These are phyloP conservation scores for Punctularia strigosozonata DNA, from an alignment of 768 basidiomycete genomes.

Conservation along the genomic window DNA sequence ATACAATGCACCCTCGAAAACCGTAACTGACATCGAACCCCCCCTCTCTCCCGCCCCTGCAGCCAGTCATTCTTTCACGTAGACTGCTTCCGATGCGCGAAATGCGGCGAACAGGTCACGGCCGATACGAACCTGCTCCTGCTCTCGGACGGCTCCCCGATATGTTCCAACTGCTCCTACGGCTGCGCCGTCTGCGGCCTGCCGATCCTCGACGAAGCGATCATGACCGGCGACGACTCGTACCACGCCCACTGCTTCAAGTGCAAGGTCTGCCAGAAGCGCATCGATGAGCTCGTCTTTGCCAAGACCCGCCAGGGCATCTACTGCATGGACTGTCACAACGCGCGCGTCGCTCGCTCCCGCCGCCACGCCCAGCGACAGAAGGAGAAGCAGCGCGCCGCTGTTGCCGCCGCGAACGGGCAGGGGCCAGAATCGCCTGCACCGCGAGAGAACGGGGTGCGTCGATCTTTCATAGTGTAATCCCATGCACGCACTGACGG, in stretches of 20 bases:
- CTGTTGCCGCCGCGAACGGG: slow-evolving; percentile 16
- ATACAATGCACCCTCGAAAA: slow-evolving; percentile 1
- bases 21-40: slow-evolving; percentile 6
- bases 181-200: slow-evolving; percentile 90
- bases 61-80: slow-evolving; percentile 94
- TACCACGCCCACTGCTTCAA: slow-evolving; percentile 99
- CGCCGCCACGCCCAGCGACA: slow-evolving; percentile 79
- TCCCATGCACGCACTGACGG: too few relatives aligned
- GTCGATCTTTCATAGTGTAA: too few relatives aligned
- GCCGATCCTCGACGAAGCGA: slow-evolving; percentile 96
- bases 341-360: slow-evolving; percentile 91
- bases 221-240: slow-evolving; percentile 98
- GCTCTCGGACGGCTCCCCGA: slow-evolving; percentile 95
- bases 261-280: slow-evolving; percentile 86
- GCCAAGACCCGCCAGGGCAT: slow-evolving; percentile 98
- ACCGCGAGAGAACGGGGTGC: slow-evolving; percentile 30
- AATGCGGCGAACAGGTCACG: slow-evolving; percentile 84
- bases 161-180: slow-evolving; percentile 89
- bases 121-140: slow-evolving; percentile 96
- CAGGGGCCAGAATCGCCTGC: slow-evolving; percentile 14
- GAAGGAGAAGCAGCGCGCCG: slow-evolving; percentile 28
- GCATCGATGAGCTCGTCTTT: slow-evolving; percentile 96
- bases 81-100: slow-evolving; percentile 94
- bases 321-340: slow-evolving; percentile 98
- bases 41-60: slow-evolving; percentile 7